Conservation (phyloP, 2,329 filamentous ascomycete genomes). For the Venturia asperata region DNA sequence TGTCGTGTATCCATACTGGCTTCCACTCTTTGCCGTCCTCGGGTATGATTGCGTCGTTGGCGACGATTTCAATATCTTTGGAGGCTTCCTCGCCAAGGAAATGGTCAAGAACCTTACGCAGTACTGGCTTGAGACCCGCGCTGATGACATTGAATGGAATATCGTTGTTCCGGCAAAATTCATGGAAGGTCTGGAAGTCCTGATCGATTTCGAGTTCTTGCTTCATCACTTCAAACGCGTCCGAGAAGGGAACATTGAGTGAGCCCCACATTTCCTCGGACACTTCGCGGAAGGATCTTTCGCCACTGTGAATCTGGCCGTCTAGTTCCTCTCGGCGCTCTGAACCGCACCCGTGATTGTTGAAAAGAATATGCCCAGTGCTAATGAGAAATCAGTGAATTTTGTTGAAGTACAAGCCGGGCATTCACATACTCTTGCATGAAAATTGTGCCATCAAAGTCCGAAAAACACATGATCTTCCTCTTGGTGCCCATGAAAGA, state of each 20-base stretch:
- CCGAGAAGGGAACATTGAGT: slow-evolving; percentile 58
- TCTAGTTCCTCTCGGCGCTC: slow-evolving; percentile 51
- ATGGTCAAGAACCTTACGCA: slow-evolving; percentile 54
- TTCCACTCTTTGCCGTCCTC: slow-evolving; percentile 51
- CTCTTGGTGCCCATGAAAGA: slow-evolving; percentile 39
- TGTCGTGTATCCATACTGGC: slow-evolving; percentile 61
- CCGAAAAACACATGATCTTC: slow-evolving; percentile 54
- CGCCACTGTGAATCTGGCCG: slow-evolving; percentile 56
- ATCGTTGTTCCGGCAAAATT: slow-evolving; percentile 54
- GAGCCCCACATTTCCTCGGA: slow-evolving; percentile 67
- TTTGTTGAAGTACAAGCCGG: neutral
- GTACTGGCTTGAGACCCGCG: slow-evolving; percentile 58
- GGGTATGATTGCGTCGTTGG: slow-evolving; percentile 57
- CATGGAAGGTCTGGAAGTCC: slow-evolving; percentile 57
- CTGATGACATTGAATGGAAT: slow-evolving; percentile 66
- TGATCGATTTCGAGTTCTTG: slow-evolving; percentile 55
- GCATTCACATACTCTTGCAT: slow-evolving; percentile 42
- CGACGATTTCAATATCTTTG: slow-evolving; percentile 57
- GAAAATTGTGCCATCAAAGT: slow-evolving; percentile 67
- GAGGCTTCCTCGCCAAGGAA: slow-evolving; percentile 57
- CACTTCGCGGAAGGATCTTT: slow-evolving; percentile 61
- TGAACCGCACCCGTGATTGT: slow-evolving; percentile 56
- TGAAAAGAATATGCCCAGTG: slow-evolving; percentile 62
- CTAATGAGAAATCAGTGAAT: slow-evolving; percentile 34
- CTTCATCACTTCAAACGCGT: slow-evolving; percentile 60